Conservation (phyloP, 148 eudicot species). For the Agrostemma githago region DNA sequence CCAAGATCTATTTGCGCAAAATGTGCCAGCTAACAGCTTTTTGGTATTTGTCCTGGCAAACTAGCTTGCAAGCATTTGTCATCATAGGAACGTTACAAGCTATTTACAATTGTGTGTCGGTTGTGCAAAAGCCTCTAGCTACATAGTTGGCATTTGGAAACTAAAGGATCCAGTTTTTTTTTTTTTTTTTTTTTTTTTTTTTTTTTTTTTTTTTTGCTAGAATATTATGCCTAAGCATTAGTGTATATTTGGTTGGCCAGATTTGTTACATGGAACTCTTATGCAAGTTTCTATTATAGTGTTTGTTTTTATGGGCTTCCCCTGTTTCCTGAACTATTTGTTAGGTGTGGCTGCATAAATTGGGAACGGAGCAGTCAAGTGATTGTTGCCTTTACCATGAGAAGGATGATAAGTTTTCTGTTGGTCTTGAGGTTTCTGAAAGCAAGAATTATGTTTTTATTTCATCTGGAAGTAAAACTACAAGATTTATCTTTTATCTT, state of each 20-base stretch:
- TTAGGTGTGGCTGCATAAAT: conserved; percentile 86
- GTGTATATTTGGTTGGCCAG: not conserved
- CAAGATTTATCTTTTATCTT: conserved; percentile 65
- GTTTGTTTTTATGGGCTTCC: not conserved
- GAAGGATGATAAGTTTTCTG: conserved; percentile 75
- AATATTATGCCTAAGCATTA: not conserved
- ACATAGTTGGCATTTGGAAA: conserved; percentile 1
- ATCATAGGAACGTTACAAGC: not conserved
- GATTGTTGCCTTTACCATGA: conserved; percentile 82
- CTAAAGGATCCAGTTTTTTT: not conserved
- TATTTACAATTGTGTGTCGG: not conserved
- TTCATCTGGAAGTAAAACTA: conserved; percentile 72
- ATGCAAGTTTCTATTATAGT: not conserved
- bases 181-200: too few species aligned
- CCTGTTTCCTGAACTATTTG: conserved; percentile 1
- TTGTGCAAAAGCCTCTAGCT: not conserved
- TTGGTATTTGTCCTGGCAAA: not conserved
- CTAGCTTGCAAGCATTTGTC: not conserved
- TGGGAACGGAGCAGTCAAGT: conserved; percentile 63
- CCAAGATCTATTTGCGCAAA: not conserved
- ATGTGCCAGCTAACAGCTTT: not conserved
- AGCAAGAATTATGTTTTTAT: conserved; percentile 81
- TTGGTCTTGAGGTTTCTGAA: conserved; percentile 64
- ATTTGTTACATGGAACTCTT: not conserved
- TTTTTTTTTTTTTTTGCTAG: not conserved